Conservation (phyloP, 306 rosid species). For the Malus orientalis region DNA sequence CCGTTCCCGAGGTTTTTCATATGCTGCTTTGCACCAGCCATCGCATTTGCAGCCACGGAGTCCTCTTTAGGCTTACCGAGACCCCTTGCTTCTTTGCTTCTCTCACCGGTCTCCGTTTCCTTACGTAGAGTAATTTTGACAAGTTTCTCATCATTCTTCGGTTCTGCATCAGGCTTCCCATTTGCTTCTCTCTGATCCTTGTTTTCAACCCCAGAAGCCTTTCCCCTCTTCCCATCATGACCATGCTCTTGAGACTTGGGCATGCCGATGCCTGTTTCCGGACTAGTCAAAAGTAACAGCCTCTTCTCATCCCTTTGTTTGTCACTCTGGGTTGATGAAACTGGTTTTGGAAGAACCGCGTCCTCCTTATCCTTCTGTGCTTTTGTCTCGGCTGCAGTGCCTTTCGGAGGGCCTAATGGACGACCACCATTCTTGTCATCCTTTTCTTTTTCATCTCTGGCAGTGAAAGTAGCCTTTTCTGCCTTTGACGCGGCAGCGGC, state of each 20-base stretch:
- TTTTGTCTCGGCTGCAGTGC: background rate
- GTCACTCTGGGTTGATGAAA: background rate
- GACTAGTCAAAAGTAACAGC: background rate
- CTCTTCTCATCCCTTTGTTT: constrained; percentile 10
- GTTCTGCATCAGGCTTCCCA: constrained; percentile 14
- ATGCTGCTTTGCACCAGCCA: constrained; percentile 16
- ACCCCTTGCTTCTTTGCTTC: constrained; percentile 9
- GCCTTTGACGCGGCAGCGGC: background rate
- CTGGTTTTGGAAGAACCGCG: background rate
- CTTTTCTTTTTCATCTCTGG: background rate
- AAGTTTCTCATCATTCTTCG: constrained; percentile 7
- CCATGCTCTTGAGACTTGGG: constrained; percentile 7
- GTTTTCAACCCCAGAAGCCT: background rate
- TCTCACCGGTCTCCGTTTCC: constrained; percentile 12
- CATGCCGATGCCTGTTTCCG: background rate
- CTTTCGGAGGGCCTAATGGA: background rate
- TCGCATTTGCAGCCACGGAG: background rate
- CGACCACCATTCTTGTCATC: background rate
- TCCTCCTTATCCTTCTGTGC: background rate
- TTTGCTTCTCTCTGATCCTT: background rate
- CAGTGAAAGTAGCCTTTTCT: background rate
- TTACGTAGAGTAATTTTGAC: background rate
- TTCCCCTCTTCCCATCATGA: constrained; percentile 10
- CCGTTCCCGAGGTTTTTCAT: constrained; percentile 13
- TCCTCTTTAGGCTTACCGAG: background rate